A percentile compares a stretch with the other conserved stretches of the same genome.
Conservation (phyloP, 805 yeast genomes). For the Wickerhamiella shivajii region DNA sequence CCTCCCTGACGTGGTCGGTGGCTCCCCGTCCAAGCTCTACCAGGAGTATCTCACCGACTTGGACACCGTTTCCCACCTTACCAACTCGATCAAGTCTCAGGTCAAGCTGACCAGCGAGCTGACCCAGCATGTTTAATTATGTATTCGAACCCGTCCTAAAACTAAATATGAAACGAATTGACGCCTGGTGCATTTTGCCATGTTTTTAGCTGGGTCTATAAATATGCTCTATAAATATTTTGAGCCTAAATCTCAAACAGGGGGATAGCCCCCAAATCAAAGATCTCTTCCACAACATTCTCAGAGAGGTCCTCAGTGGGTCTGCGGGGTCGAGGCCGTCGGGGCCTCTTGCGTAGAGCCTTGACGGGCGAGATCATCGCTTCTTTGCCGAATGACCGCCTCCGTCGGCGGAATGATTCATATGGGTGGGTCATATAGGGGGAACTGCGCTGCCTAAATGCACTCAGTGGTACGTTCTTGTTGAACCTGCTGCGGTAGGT, state of each 20-base stretch:
- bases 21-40: conserved; percentile 44
- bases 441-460: conserved; percentile 71
- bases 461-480: conserved; percentile 59
- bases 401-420: conserved; percentile 15
- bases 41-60: conserved; percentile 66
- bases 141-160: too few species aligned
- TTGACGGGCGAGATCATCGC: conserved; percentile 22
- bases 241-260: conserved; percentile 17
- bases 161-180: too few species aligned
- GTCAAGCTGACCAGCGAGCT: conserved; percentile 64
- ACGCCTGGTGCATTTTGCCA: too few species aligned
- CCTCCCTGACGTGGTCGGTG: conserved; percentile 30
- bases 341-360: conserved; percentile 13
- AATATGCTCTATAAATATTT: conserved; percentile 4
- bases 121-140: conserved; percentile 38
- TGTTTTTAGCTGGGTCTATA: too few species aligned
- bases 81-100: conserved; percentile 74
- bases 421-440: conserved; percentile 11
- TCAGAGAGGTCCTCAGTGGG: conserved; percentile 21
- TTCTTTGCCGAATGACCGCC: conserved; percentile 15
- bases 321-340: conserved; percentile 1
- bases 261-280: conserved; percentile 23
- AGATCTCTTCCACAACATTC: conserved; percentile 21
- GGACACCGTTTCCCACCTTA: conserved; percentile 64
- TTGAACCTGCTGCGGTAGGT: conserved; percentile 26